phyloP scores from a whole-genome alignment of 2,329 filamentous ascomycete genomes.

The Erysiphe pulchra region DNA sequence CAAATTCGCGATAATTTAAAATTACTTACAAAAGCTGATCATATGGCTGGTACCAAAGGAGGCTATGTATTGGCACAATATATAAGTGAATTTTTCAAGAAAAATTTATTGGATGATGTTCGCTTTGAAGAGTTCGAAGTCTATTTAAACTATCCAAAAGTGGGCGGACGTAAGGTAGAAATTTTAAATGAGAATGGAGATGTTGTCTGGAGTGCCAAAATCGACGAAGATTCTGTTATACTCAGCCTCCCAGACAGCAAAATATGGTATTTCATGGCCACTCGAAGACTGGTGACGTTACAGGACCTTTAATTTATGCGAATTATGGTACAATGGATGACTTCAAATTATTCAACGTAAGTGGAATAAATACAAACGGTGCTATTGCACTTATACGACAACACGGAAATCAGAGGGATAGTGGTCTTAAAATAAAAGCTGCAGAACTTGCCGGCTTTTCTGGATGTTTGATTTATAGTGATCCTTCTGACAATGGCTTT shows the following conservation, averaged over 20 bases:
- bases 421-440: conserved; percentile 64
- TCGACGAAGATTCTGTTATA: conserved; percentile 62
- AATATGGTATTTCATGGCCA: conserved; percentile 69
- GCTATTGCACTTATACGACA: conserved; percentile 68
- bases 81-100: conserved; percentile 51
- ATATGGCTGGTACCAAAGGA: conserved; percentile 83
- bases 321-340: conserved; percentile 78
- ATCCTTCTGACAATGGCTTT: conserved; percentile 68
- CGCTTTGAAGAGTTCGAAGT: conserved; percentile 57
- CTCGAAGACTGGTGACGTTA: conserved; percentile 66
- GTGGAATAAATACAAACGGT: conserved; percentile 47
- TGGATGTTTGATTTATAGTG: conserved; percentile 80
- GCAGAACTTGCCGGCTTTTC: conserved; percentile 67
- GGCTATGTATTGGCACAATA: conserved; percentile 70
- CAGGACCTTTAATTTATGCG: conserved; percentile 67
- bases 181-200: conserved; percentile 45
- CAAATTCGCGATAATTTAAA: conserved; percentile 46
- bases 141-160: conserved; percentile 74
- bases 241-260: conserved; percentile 35
- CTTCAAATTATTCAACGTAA: conserved; percentile 45
- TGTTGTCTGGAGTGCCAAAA: conserved; percentile 46
- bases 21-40: conserved; percentile 62
- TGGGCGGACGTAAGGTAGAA: conserved; percentile 52
- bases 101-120: conserved; percentile 49
- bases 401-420: conserved; percentile 46